A percentile compares a stretch with the other conserved stretches of the same genome.
Conservation (phyloP, 1,284 basidiomycete genomes). For the Fomitopsis palustris region DNA sequence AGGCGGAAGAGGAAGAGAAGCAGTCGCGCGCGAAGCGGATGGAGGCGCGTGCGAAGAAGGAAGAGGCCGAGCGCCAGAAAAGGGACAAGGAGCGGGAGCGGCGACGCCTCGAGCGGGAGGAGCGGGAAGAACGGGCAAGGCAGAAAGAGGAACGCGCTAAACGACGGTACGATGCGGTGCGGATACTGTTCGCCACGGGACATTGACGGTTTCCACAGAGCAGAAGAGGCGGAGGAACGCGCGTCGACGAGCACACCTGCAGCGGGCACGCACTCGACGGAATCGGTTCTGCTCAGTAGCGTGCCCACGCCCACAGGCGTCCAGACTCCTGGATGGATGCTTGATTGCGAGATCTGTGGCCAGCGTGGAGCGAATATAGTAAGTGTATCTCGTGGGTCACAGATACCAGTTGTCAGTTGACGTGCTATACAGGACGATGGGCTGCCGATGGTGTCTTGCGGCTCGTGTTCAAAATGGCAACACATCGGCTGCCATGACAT, state of each 20-base stretch:
- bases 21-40: slow-evolving; percentile 55
- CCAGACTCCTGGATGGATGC: slow-evolving; percentile 65
- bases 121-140: slow-evolving; percentile 31
- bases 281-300: slow-evolving; percentile 22
- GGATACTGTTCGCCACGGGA: neutral
- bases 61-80: slow-evolving; percentile 58
- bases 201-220: slow-evolving; percentile 4
- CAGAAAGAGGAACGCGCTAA: slow-evolving; percentile 24
- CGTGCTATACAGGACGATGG: slow-evolving; percentile 60
- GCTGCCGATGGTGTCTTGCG: slow-evolving; percentile 75
- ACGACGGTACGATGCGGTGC: slow-evolving; percentile 19
- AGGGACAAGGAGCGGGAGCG: slow-evolving; percentile 55
- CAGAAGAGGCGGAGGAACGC: slow-evolving; percentile 10
- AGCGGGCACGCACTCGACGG: slow-evolving; percentile 19
- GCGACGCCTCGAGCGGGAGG: slow-evolving; percentile 49
- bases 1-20: slow-evolving; percentile 63
- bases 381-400: slow-evolving; percentile 20
- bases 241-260: slow-evolving; percentile 20
- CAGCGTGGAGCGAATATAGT: slow-evolving; percentile 69
- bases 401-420: neutral
- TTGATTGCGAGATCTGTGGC: slow-evolving; percentile 82
- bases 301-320: slow-evolving; percentile 37
- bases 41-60: slow-evolving; percentile 61
- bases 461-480: slow-evolving; percentile 78
- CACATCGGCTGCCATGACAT: slow-evolving; percentile 76